phyloP scores from a whole-genome alignment of 2,329 filamentous ascomycete species.

The Aspergillus thermomutatus region DNA sequence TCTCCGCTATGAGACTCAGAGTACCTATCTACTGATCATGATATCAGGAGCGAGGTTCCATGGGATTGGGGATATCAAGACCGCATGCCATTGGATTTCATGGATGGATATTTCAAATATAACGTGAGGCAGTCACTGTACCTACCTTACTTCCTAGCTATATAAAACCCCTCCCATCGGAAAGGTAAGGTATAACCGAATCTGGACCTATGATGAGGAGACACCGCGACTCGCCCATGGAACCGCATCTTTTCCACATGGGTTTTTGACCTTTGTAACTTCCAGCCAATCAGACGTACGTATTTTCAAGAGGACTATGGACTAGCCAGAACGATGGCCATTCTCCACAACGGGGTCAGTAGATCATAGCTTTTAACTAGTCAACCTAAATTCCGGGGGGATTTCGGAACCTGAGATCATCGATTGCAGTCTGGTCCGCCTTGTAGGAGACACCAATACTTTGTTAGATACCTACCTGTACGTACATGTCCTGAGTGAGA shows the following conservation, averaged over 20 bases:
- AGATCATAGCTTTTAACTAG: neutral
- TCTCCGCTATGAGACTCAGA: neutral
- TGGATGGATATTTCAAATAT: neutral
- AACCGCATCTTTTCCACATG: neutral
- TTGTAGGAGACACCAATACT: too few species aligned
- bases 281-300: neutral
- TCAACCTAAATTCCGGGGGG: neutral
- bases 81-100: neutral
- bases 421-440: neutral
- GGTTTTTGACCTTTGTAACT: neutral
- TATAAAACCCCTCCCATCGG: neutral
- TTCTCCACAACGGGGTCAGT: constrained; percentile 2
- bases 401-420: neutral
- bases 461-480: neutral
- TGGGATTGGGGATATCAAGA: neutral
- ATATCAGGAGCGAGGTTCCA: neutral
- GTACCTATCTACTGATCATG: neutral
- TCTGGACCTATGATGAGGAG: neutral
- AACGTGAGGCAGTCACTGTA: neutral
- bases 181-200: neutral
- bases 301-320: neutral
- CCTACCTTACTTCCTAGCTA: neutral
- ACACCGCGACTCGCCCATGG: neutral
- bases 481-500: neutral
- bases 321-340: neutral